Evolutionary conservation across 2,329 filamentous ascomycete species (phyloP), one percentile per base, ranked within the genome.

Genomic region (Neopestalotiopsis sp.): DNA sequence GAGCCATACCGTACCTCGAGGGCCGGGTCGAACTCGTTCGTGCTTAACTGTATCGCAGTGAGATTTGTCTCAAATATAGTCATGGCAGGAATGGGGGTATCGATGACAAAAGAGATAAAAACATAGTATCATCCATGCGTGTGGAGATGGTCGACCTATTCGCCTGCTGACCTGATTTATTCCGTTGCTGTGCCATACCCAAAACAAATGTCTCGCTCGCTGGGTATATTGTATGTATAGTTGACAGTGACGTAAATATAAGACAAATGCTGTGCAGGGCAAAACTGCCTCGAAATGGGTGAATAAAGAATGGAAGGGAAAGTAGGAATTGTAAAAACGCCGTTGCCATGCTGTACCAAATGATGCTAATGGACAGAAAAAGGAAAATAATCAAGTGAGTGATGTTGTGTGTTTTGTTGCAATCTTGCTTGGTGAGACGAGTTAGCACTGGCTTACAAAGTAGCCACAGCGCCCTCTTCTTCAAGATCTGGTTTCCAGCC

Each of bases 401-500:
- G 34, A 40, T 64, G 61, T 42, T 12, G 38, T 62, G 59, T 28
- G 32, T 62, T 17, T 32, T 12, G 34, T n/a, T 10, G 14, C 9
- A 20, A 30, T 4, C 4, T 28, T 32, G 61, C 40, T 64, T 9
- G n/a, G 13, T 30, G 24, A 20, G 13, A 14, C 24, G n/a, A 49
- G 14, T 13, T 38, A 13, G 4, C 61, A 17, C 45, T 13, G 61
- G 32, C 14, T n/a, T 32, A 34, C 13, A 30, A 5, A 20, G 13
- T 13, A n/a, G 14, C 42, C 7, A 10, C 40, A 12, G 5, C 12
- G 12, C 40, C 40, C 14, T 24, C 6, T 7, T 12, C 40, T 14
- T 28, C n/a, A 2, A 38, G 2, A 9, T 64, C 79, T 72, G 65
- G 67, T 66, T 67, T 74, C 77, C 70, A 78, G 49, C 66, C 73